Evolutionary conservation across 2,329 filamentous ascomycete genomes (phyloP), one percentile per base, ranked within the genome.

Genomic region (Penicillium aurantiogriseum): DNA sequence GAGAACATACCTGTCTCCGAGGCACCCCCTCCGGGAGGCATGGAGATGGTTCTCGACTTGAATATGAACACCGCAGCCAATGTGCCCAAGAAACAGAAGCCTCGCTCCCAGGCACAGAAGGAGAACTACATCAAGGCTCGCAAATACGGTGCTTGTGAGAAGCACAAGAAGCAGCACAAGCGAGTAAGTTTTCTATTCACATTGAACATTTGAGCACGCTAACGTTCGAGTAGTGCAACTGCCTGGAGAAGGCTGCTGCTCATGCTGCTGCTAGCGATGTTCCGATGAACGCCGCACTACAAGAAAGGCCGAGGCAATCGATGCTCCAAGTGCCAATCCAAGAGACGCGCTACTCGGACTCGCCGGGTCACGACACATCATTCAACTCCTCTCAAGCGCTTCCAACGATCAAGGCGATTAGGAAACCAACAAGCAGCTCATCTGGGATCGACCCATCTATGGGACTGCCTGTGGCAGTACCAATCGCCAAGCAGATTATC

Each of bases 131-230:
- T 76, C 59, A 76, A 76, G 51, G 75, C 71, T 49, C 71, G 76
- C 2, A 76, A 75, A 43, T 71, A 76, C 31, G 76, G 76, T 25
- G 76, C 75, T 42, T 77, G 76, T 53, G 72, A 76, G 56, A 77
- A 77, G 61, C 76, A 77, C 61, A 71, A 73, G 56, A 76, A 75
- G 57, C 75, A 77, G 53, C 75, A 77, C 55, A 77, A 77, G 56
- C 62, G 74, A 54, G 75, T 77, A 65, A 67, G 73, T 63, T 21
- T 45, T 42, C 23, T 9, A 39, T 31, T 39, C 42, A 13, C 15
- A 23, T 27, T 31, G 10, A n/a, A 36, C n/a, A 19, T 44, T 51
- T 36, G 35, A 53, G 17, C 27, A 53, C 1, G 29, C 62, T 61
- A 64, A 73, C 51, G 66, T 25, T 2, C 25, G 2, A 50, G 23